Evolutionary conservation across 1,284 basidiomycete genomes (phyloP).

Genomic region (Ceratobasidium sp.): DNA sequence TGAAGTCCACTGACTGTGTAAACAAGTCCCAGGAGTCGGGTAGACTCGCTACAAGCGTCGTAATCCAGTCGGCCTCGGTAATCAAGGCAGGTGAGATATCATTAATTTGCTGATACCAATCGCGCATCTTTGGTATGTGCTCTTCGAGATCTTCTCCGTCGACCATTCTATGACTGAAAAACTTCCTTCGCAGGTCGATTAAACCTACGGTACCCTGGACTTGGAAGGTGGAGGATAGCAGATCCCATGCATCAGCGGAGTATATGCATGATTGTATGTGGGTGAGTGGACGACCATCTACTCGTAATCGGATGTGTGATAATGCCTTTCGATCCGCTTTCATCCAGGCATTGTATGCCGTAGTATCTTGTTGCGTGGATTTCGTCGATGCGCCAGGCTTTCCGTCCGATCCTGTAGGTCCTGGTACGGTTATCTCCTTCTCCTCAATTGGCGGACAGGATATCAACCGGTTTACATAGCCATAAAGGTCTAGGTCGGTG

Average conservation of each 20-base stretch:
- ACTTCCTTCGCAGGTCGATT: background rate
- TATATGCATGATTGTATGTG: background rate
- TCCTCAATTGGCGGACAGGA: no score
- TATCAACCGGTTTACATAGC: background rate
- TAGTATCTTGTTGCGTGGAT: background rate
- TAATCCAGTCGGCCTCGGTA: background rate
- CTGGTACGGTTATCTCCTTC: no score
- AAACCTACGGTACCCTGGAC: slow-evolving; percentile 4
- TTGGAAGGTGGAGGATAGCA: background rate
- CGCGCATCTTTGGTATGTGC: background rate
- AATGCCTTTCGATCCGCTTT: background rate
- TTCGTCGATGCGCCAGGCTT: no score
- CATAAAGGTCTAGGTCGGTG: background rate
- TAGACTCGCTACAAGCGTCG: slow-evolving; percentile 2
- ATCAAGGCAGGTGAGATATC: background rate
- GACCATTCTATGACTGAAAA: slow-evolving; percentile 1
- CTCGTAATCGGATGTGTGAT: background rate
- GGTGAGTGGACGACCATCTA: background rate
- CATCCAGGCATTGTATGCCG: background rate
- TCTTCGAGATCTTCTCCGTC: background rate
- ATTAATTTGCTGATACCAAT: slow-evolving; percentile 8
- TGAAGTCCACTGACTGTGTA: slow-evolving; percentile 12
- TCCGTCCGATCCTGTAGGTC: no score
- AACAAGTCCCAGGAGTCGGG: slow-evolving; percentile 16
- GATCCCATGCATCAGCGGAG: background rate